Evolutionary conservation across 805 yeast genomes (phyloP).

Genomic region (Candida peoriensis): DNA sequence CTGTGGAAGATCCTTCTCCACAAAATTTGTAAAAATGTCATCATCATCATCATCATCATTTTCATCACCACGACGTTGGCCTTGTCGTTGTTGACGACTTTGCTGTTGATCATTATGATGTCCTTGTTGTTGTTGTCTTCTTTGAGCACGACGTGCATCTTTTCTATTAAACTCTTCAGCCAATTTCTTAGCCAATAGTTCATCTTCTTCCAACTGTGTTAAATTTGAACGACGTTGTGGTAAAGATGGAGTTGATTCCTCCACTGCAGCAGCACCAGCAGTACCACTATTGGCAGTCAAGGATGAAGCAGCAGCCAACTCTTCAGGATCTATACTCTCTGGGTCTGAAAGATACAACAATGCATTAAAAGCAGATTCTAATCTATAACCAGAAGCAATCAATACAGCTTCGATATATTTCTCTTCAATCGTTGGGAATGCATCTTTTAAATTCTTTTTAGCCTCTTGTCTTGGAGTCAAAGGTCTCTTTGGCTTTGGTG

Average conservation of each 20-base stretch:
- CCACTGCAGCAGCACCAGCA: conserved; percentile 22
- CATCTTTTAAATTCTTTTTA: conserved; percentile 64
- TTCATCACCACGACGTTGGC: background rate
- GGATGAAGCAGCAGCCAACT: conserved; percentile 30
- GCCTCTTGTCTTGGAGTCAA: conserved; percentile 52
- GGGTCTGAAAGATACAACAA: conserved; percentile 78
- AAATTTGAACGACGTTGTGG: conserved; percentile 26
- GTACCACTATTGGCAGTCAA: too few species aligned
- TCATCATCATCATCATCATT: conserved; percentile 34
- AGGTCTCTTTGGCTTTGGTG: conserved; percentile 56
- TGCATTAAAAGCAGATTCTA: conserved; percentile 89
- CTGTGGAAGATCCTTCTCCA: conserved; percentile 50
- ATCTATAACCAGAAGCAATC: conserved; percentile 76
- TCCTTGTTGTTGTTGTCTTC: conserved; percentile 24
- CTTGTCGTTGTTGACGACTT: conserved; percentile 9
- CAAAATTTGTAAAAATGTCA: conserved; percentile 53
- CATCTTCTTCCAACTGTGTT: conserved; percentile 68
- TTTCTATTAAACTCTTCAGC: conserved; percentile 54
- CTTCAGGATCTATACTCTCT: conserved; percentile 40
- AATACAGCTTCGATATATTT: conserved; percentile 69
- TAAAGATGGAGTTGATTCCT: conserved; percentile 23
- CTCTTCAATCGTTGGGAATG: conserved; percentile 77
- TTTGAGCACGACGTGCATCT: conserved; percentile 24
- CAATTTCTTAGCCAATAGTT: conserved; percentile 71
- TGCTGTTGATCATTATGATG: conserved; percentile 10